phyloP scores from a whole-genome alignment of 495 filamentous ascomycete species.

The Xylaria telfairii region DNA sequence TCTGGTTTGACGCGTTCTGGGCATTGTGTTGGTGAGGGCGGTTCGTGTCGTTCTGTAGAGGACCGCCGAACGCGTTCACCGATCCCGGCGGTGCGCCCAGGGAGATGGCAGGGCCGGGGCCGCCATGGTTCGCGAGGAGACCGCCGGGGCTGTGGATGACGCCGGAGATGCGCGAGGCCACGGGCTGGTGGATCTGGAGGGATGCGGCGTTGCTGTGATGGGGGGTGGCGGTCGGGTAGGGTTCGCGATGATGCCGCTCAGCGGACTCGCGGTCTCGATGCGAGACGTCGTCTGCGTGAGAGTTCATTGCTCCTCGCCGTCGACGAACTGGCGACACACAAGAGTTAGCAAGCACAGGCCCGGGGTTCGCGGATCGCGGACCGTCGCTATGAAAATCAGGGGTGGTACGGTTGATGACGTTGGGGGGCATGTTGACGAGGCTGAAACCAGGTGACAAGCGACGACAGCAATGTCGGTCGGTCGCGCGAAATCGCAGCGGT shows the following conservation, averaged over 20 bases:
- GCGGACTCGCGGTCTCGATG: constrained; percentile 64
- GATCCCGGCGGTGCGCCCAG: constrained; percentile 69
- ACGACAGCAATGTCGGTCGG: constrained; percentile 11
- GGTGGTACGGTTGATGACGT: background rate
- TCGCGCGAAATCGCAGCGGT: constrained; percentile 3
- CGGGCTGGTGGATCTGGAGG: constrained; percentile 88
- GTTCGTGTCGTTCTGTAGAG: constrained; percentile 65
- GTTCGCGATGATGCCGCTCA: constrained; percentile 71
- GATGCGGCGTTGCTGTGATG: constrained; percentile 85
- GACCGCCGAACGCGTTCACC: constrained; percentile 70
- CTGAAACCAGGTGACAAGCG: background rate
- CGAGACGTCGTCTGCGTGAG: constrained; percentile 40
- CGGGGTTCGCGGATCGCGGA: background rate
- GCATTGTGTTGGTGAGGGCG: constrained; percentile 66
- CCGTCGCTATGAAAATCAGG: background rate
- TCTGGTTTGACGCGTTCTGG: constrained; percentile 65
- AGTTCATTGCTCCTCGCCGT: constrained; percentile 35
- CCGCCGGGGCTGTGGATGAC: constrained; percentile 88
- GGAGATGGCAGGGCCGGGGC: constrained; percentile 61
- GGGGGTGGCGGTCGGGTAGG: constrained; percentile 62
- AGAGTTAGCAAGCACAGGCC: constrained; percentile 12
- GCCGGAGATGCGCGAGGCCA: constrained; percentile 78
- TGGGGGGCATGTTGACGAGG: background rate
- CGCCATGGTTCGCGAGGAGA: constrained; percentile 75
- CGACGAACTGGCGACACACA: constrained; percentile 21